Evolutionary conservation across 2,329 filamentous ascomycete genomes (phyloP), one percentile per base, ranked within the genome.

Genomic region (Cercospora janseana): DNA sequence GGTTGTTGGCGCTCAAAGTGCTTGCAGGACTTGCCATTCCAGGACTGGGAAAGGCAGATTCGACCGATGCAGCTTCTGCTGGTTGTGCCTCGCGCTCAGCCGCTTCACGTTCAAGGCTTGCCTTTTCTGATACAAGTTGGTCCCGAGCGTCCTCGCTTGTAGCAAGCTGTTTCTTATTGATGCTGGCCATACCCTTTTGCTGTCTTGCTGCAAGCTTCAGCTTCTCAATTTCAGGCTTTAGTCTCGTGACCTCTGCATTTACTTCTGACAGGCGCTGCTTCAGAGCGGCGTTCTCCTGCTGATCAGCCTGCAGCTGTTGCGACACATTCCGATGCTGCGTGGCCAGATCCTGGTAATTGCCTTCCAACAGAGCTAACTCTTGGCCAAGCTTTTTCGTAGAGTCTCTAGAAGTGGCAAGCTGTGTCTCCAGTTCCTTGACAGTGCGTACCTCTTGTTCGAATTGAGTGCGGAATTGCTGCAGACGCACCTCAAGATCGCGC

Each of bases 91-190:
- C 59, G 27, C 47, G 59, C 46, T 60, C 60, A 20, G 56, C 38
- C 23, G 60, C 60, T 34, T 63, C 63, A 73, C 75, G 67, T 85
- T 92, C 49, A 82, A 85, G 78, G 44, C 82, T 83, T 51, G 84
- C 84, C 35, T 86, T 85, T 68, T 97, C 92, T 1, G 76, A 74
- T 73, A 90, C 91, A 29, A 95, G 75, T 74, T 88, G 92, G 54
- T 97, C 92, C 24, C 88, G 82, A 68, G 97, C 92, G 40, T 81
- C 81, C 69, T 98, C 93, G 50, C 86, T 88, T 1, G 91, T 96
- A 27, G 86, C 82, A 53, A 97, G 76, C 72, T 98, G 93, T 74
- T 98, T 98, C 78, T 94, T 97, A 74, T 96, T 96, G 73, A 98
- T 98, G 34, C 93, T 91, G 23, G 95, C 92, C 58, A 97, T 78